phyloP scores from a whole-genome alignment of 139 green algal species.

The Spirogloea muscicola region DNA sequence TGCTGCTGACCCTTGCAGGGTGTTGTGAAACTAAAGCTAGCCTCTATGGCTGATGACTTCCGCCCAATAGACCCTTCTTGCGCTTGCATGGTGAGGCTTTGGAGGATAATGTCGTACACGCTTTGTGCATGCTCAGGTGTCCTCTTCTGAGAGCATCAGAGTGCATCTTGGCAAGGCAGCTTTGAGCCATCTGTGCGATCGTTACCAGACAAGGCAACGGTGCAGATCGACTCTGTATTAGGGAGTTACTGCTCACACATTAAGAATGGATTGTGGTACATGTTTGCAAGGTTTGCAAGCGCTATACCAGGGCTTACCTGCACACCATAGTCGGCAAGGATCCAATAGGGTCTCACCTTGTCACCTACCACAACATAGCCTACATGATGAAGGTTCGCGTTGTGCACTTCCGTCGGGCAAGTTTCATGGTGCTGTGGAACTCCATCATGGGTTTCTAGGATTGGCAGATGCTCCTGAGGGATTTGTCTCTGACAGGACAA shows the following conservation, averaged over 20 bases:
- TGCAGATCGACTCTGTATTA: too few relatives aligned
- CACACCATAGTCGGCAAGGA: conserved; percentile 68
- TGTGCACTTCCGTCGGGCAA: too few relatives aligned
- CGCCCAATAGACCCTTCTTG: conserved; percentile 40
- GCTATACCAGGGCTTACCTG: conserved; percentile 77
- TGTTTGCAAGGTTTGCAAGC: conserved; percentile 75
- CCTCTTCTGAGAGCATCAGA: too few relatives aligned
- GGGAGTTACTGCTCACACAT: too few relatives aligned
- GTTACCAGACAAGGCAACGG: too few relatives aligned
- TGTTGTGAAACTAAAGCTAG: conserved; percentile 65
- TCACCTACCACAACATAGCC: conserved; percentile 86
- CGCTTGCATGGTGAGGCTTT: conserved; percentile 50
- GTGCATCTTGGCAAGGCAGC: too few relatives aligned
- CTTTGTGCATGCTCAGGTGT: too few relatives aligned
- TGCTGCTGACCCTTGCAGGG: too few relatives aligned
- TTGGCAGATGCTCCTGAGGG: not conserved
- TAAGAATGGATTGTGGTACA: conserved; percentile 68
- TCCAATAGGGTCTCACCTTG: conserved; percentile 64
- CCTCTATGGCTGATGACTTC: conserved; percentile 46
- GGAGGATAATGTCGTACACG: too few relatives aligned
- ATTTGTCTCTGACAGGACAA: not conserved
- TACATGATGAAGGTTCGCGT: conserved; percentile 69
- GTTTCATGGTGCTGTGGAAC: too few relatives aligned
- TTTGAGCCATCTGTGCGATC: too few relatives aligned
- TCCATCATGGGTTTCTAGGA: not conserved